Base-by-base conservation (phyloP, 148 eudicot species). In the Tetragonia tetragonoides region DNA sequence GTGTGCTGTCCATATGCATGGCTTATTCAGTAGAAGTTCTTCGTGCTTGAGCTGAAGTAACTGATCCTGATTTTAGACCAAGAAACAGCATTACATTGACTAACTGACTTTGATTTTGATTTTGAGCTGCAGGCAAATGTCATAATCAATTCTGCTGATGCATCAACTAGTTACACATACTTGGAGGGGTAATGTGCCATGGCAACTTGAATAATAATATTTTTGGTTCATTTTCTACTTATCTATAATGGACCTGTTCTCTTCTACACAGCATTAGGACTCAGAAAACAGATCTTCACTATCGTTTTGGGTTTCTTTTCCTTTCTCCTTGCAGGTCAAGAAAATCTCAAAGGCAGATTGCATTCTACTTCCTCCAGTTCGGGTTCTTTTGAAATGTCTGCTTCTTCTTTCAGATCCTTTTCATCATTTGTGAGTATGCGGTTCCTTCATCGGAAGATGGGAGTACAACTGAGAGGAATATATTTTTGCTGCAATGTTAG, bases 51-150 rank as follows among this genome's bases (percentile, higher is more conserved):
- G 66, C 76, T 24, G 97, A 94, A 78, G 88, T 86, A 66, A 78
- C 84, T 80, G 37, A 42, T 83, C 76, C 60, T 87, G 76, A 84
- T 87, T 6, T 82, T 70, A 47, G 46, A 78, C 70, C 79, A 87
- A 80, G 86, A 86, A 20, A 59, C 83, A n/a, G 77, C 91, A 81
- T 84, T 84, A 69, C 88, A 89, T 37, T 88, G 97, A 92, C 91
- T 86, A 16, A 80, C 89, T 79, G 89, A 88, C 73, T 87, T 88
- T 89, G 86, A 81, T 63, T 75, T 49, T 46, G 77, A 73, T 79
- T 68, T 76, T 67, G 79, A 62, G 78, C 75, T 82, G 54, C 84
- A 75, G 77, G 79, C 78, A 74, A 74, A 42, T 60, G 54, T 20
- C 39, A 78, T 62, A 64, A 82, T 60, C 40, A 83, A 80, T 66